These are phyloP conservation scores for Microdochium paspali DNA, from an alignment of 2,329 filamentous ascomycete species.

Conservation along the genomic window DNA sequence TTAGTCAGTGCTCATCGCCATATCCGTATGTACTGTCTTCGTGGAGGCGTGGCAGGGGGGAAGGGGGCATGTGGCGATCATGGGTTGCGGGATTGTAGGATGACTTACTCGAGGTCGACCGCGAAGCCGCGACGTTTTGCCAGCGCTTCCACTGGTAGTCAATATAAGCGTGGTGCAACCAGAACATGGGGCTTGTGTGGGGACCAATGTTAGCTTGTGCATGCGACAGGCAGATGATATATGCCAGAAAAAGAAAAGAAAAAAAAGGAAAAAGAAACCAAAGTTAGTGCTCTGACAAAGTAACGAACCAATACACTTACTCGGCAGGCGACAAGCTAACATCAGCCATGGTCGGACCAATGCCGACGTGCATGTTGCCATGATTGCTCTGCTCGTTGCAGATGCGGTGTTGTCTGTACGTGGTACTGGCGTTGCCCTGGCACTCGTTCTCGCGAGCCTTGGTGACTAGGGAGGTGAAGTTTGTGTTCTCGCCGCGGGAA, in stretches of 20 bases:
- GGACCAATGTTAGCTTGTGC: background rate
- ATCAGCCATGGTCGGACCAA: slow-evolving; percentile 21
- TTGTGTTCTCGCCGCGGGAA: slow-evolving; percentile 10
- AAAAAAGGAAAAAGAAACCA: too few relatives aligned
- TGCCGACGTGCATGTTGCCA: slow-evolving; percentile 21
- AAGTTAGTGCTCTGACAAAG: too few relatives aligned
- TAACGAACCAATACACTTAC: too few relatives aligned
- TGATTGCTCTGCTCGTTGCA: slow-evolving; percentile 14
- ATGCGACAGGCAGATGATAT: too few relatives aligned
- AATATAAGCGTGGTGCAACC: slow-evolving; percentile 22
- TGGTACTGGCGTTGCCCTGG: background rate
- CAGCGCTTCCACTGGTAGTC: slow-evolving; percentile 19
- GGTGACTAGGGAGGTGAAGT: background rate
- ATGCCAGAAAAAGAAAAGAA: too few relatives aligned
- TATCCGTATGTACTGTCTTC: background rate
- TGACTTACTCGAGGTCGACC: slow-evolving; percentile 8
- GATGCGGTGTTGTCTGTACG: slow-evolving; percentile 2
- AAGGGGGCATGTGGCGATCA: too few relatives aligned
- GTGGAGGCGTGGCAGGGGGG: too few relatives aligned
- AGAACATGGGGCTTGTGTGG: slow-evolving; percentile 14
- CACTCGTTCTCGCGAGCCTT: slow-evolving; percentile 6
- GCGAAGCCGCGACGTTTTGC: slow-evolving; percentile 12
- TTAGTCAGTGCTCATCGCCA: background rate
- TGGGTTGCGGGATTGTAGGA: too few relatives aligned
- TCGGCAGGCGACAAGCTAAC: slow-evolving; percentile 18